These are phyloP conservation scores for Cytospora piceicola DNA, from an alignment of 2,329 filamentous ascomycete species.

Conservation along the genomic window DNA sequence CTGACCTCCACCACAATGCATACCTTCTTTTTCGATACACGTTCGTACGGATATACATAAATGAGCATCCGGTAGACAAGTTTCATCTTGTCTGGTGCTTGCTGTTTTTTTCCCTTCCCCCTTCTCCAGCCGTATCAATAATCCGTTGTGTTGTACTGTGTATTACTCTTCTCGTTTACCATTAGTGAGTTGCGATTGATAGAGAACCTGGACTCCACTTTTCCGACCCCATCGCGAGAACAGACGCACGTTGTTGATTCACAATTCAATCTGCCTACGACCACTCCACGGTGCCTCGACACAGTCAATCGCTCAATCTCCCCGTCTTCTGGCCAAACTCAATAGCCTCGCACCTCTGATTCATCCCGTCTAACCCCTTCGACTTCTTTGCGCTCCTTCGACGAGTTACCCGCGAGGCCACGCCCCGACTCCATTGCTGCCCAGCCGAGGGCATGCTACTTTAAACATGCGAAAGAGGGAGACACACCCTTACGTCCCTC, in stretches of 20 bases:
- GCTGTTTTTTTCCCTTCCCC: not conserved
- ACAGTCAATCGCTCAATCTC: conserved; percentile 12
- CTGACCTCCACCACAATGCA: conserved; percentile 8
- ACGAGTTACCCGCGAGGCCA: conserved; percentile 9
- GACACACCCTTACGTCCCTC: conserved; percentile 35
- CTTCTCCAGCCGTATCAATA: not conserved
- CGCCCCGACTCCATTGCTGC: conserved; percentile 25
- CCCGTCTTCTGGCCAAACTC: conserved; percentile 3
- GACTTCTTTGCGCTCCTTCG: conserved; percentile 14
- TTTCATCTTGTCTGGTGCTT: not conserved
- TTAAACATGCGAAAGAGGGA: conserved; percentile 38
- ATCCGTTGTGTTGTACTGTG: conserved; percentile 21
- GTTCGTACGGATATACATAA: conserved; percentile 7
- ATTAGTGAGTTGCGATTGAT: conserved; percentile 7
- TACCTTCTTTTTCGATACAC: conserved; percentile 10
- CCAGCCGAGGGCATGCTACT: conserved; percentile 31
- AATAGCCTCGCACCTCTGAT: conserved; percentile 1
- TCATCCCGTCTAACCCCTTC: conserved; percentile 1
- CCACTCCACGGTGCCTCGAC: conserved; percentile 21
- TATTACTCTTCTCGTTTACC: conserved; percentile 14
- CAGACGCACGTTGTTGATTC: conserved; percentile 16
- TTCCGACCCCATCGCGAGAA: conserved; percentile 25
- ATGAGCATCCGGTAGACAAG: conserved; percentile 1
- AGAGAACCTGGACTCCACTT: conserved; percentile 22
- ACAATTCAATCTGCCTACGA: conserved; percentile 18